Evolutionary conservation across 164 flowering plant species (phyloP), one percentile per base, ranked within the genome.

Genomic region (Vitis amurensis): DNA sequence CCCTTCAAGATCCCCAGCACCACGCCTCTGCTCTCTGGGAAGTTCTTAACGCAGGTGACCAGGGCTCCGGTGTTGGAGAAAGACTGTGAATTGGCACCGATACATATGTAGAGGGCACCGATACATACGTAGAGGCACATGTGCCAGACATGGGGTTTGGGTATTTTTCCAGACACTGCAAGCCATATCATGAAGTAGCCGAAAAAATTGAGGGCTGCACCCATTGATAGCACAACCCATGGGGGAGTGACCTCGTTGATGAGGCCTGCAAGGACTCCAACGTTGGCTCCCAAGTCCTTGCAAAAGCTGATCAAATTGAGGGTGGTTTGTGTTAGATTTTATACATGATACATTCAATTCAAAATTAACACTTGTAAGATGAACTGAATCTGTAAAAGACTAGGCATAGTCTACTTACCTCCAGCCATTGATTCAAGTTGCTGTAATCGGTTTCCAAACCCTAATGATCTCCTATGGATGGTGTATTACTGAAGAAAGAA

Each of bases 131-230:
- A 83, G 37, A 78, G 44, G 19, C 86, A 80, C 83, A 83, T 80
- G 1, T 76, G 82, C 86, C 86, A 83, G 1, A 83, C 78, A 3
- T 55, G 50, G 2, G 85, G 85, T 4, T 6, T 71, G 13, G 79
- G 8, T 31, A 77, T 75, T 56, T 37, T 71, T 10, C 50, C 30
- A 31, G 79, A 70, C 17, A 82, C 83, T 60, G 81, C 76, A 1
- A 79, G 72, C 80, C 83, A 83, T 0, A 83, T 72, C 82, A 83
- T 75, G 80, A 80, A 76, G 72, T 82, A 82, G 51, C 86, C 83
- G 47, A 57, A 68, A 55, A 82, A 77, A 72, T 82, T 82, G 50
- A 79, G 55, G 14, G 29, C 74, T 0, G 81, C 69, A 4, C 85
- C 85, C 4, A 82, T 61, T 15, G 66, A 56, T 27, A 82, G 77